Percentiles rank a stretch among this genome's conserved stretches.
Evolutionary conservation across 1,139 yeast genomes (phyloP).

Genomic region (Saccharomycopsis hybrid): DNA sequence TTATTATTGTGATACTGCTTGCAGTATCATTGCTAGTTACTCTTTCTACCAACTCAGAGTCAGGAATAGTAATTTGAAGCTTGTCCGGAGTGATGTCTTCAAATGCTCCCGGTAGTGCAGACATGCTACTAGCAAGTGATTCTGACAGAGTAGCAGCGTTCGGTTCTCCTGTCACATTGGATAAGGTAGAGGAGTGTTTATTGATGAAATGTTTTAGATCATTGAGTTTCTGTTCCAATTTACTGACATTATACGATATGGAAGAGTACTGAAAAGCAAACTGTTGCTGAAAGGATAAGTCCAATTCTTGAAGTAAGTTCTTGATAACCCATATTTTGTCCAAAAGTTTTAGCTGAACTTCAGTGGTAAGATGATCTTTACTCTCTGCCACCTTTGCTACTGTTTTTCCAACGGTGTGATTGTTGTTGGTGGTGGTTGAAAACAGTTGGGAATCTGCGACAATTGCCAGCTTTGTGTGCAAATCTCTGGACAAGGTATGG

Average conservation of each 20-base stretch:
- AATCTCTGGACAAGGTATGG: no score
- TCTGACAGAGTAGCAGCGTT: no score
- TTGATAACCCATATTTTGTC: slow-evolving; percentile 20
- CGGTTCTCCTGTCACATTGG: not conserved
- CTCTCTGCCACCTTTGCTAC: no score
- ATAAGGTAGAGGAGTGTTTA: not conserved
- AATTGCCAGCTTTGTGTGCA: no score
- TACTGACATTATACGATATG: slow-evolving; percentile 13
- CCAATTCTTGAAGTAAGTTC: slow-evolving; percentile 14
- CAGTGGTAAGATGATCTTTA: no score
- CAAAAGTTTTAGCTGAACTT: slow-evolving; percentile 7
- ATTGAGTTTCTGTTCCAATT: slow-evolving; percentile 10
- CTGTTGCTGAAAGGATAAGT: slow-evolving; percentile 3
- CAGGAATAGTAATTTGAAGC: not conserved
- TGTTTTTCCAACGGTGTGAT: no score
- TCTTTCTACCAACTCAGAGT: not conserved
- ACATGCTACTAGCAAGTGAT: no score
- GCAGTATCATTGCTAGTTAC: not conserved
- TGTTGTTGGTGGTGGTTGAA: no score
- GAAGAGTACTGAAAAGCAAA: slow-evolving; percentile 12
- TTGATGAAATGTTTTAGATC: slow-evolving; percentile 9
- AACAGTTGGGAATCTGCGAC: no score
- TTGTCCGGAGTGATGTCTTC: slow-evolving; percentile 7
- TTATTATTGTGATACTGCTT: slow-evolving; percentile 4
- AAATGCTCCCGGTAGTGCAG: slow-evolving; percentile 14